phyloP scores from a whole-genome alignment of 805 yeast genomes.

The Lipomyces sp. region DNA sequence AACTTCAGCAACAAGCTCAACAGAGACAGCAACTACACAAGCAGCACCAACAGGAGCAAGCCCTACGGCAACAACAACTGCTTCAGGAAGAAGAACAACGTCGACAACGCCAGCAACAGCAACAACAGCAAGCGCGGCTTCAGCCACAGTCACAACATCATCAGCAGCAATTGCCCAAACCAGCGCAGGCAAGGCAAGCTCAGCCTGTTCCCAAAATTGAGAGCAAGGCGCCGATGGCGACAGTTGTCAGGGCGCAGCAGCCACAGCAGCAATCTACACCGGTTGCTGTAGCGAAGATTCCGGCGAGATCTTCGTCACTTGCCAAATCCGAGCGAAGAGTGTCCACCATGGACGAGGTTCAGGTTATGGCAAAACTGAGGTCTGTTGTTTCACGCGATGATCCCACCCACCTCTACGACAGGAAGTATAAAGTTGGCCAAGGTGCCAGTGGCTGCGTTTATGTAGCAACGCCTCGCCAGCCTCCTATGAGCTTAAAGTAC shows the following conservation, averaged over 20 bases:
- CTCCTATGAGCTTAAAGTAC: constrained; percentile 7
- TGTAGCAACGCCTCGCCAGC: constrained; percentile 30
- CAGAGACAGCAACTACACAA: constrained; percentile 22
- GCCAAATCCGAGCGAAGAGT: constrained; percentile 21
- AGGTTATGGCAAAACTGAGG: constrained; percentile 64
- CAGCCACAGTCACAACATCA: constrained; percentile 4
- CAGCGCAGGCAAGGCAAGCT: neutral
- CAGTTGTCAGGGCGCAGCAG: neutral
- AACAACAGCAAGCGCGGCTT: constrained; percentile 7
- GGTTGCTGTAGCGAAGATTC: constrained; percentile 16
- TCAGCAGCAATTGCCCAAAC: constrained; percentile 27
- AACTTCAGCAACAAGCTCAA: constrained; percentile 29
- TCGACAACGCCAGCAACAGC: constrained; percentile 29
- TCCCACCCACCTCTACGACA: constrained; percentile 66
- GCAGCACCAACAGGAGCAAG: constrained; percentile 20
- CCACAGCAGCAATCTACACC: too few species aligned
- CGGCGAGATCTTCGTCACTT: neutral
- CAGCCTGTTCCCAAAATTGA: too few species aligned
- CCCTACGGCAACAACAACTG: constrained; percentile 16
- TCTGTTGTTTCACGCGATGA: constrained; percentile 82
- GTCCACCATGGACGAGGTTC: constrained; percentile 63
- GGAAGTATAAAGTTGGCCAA: constrained; percentile 65
- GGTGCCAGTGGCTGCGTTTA: constrained; percentile 98
- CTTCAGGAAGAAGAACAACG: constrained; percentile 24
- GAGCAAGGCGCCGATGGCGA: neutral